These are phyloP conservation scores for Mucuna pruriens DNA, from an alignment of 306 rosid genomes.

Conservation along the genomic window DNA sequence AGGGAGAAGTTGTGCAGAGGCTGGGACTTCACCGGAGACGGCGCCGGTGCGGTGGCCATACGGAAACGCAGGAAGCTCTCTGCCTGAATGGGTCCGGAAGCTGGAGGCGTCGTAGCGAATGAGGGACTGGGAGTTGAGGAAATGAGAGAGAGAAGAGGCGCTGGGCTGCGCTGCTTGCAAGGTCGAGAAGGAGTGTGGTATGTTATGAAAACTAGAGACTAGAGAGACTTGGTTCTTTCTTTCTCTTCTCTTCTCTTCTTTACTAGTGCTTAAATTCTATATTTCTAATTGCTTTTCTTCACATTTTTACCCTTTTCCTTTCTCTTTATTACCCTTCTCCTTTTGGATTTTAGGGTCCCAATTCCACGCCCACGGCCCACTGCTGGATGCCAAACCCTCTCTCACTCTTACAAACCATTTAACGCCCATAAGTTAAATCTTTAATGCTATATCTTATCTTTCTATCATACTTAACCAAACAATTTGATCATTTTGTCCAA, in stretches of 20 bases:
- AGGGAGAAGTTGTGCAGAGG: slow-evolving; percentile 92
- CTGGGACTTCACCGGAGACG: slow-evolving; percentile 67
- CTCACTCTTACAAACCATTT: neutral
- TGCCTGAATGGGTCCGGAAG: neutral
- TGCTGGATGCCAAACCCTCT: neutral
- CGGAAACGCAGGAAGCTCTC: neutral
- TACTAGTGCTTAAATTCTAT: neutral
- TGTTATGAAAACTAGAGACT: neutral
- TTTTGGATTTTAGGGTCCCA: neutral
- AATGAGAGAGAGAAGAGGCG: neutral
- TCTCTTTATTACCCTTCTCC: neutral
- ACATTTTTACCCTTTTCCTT: neutral
- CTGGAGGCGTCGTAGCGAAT: neutral
- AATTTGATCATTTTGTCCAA: too few species aligned
- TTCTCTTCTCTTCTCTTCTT: neutral
- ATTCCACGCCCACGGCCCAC: neutral
- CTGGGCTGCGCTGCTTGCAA: neutral
- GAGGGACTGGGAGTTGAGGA: neutral
- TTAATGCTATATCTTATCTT: too few species aligned
- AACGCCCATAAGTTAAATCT: too few species aligned
- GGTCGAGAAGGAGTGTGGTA: neutral
- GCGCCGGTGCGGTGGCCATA: slow-evolving; percentile 80
- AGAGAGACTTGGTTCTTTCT: neutral
- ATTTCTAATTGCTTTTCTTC: neutral
- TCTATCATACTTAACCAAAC: too few species aligned